Base-by-base conservation (phyloP, 2,329 filamentous ascomycete genomes). In the Trichothecium roseum region DNA sequence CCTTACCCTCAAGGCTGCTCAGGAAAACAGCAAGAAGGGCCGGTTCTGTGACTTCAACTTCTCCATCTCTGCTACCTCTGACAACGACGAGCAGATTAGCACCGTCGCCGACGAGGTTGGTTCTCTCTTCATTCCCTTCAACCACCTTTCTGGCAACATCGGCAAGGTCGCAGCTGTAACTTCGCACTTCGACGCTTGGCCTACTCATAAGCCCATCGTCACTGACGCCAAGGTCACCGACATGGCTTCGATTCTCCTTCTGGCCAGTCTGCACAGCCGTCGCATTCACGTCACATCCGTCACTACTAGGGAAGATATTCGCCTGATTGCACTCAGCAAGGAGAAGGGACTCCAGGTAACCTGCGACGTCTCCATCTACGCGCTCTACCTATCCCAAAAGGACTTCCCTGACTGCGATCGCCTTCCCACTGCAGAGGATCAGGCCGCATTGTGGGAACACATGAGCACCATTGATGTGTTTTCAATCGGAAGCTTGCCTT, bases 211-310 rank as follows among this genome's bases (percentile, higher is more conserved):
- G 64, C 81, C 83, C 34, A 84, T 88, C 48, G 67, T 88, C 49
- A 88, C 84, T 1, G 83, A 88, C 57, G 84, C 83, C 35, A 85
- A 84, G 64, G 75, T 78, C 37, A 85, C 81, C 2, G 83, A 88
- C 50, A 69, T 88, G 40, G 83, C 83, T n/a, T 87, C 83, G 1
- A 81, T 88, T 44, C 66, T 88, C 32, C 66, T 88, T 32, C 68
- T 88, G 43, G 83, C 83, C 26, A 86, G 81, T 51, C 72, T 88
- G 28, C 83, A 88, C 60, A 83, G 66, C 60, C 72, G 83, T 44
- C 83, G 81, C 50, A 78, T 88, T 42, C 83, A 88, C 52, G 81
- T 88, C 45, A 84, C 81, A 35, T 84, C 79, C 34, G 80, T 88
- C 27, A 85, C 80, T n/a, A 81, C 77, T 42, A 84, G 52, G 63